phyloP scores from a whole-genome alignment of 768 basidiomycete genomes.

The Mrakia gelida region DNA sequence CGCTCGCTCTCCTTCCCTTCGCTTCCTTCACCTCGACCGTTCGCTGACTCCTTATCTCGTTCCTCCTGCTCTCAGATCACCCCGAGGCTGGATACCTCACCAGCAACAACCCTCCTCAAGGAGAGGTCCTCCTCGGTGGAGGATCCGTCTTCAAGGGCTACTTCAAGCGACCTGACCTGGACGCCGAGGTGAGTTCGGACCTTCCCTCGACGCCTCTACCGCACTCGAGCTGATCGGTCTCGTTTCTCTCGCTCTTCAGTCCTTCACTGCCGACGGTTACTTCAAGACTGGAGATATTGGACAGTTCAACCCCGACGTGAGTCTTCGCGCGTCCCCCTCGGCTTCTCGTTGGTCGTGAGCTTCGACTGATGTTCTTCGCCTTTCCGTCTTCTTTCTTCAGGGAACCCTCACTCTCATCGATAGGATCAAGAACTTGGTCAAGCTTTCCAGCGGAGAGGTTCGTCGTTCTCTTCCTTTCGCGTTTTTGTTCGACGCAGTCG shows the following conservation, averaged over 20 bases:
- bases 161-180: conserved; percentile 40
- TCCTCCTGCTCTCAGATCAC: conserved; percentile 33
- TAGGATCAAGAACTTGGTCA: conserved; percentile 44
- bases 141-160: conserved; percentile 43
- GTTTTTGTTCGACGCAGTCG: background rate
- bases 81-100: conserved; percentile 43
- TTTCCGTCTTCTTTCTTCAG: too few relatives aligned
- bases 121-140: conserved; percentile 42
- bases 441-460: conserved; percentile 36
- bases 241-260: conserved; percentile 1
- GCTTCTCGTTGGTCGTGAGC: too few relatives aligned
- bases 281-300: conserved; percentile 44
- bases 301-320: conserved; percentile 37
- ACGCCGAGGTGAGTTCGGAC: conserved; percentile 33
- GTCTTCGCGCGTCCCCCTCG: too few relatives aligned
- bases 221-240: background rate
- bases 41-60: too few relatives aligned
- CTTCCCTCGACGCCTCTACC: background rate
- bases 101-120: conserved; percentile 40
- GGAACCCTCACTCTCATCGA: conserved; percentile 43
- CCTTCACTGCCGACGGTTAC: conserved; percentile 43
- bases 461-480: background rate
- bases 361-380: too few relatives aligned
- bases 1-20: background rate
- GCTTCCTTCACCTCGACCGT: background rate